Base-by-base conservation (phyloP, 1,139 yeast species). In the Suhomyces yuchorum region DNA sequence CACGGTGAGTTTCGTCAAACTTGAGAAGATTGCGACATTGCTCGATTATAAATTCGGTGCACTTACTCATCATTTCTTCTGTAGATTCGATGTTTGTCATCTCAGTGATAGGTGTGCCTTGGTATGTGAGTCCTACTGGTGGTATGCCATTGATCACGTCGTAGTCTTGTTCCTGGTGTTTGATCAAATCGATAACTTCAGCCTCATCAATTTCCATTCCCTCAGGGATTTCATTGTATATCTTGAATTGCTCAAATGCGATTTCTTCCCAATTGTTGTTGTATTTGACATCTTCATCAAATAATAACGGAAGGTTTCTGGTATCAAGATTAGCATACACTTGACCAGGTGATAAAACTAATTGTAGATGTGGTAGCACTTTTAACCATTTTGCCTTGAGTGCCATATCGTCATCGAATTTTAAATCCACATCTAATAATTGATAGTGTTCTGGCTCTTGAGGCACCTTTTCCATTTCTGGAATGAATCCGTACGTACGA, bases 401-500 rank as follows among this genome's bases (percentile, higher is more conserved):
- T 8, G 46, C 40, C 15, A 15, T 19, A 8, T 46, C 44, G 8
- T 42, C 18, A 3, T 44, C 43, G 12, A 46, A 39, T 7, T 50
- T 43, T 11, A 57, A 24, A n/a, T 40, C 22, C 26, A 49, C 33
- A 20, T 54, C 56, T 7, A 52, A 41, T 3, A 55, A 42, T 32
- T 52, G 55, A 33, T 38, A 33, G 12, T 51, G 51, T 2, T 30
- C 35, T 17, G 43, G 33, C n/a, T 41, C 43, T 11, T 37, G 34
- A 3, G 34, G 14, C 8, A 40, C 43, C 11, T 18, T 14, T 9
- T 34, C 46, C 26, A 45, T 23, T 3, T 15, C 15, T 2, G 86
- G 86, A 7, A 81, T 63, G 56, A 85, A 85, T 1, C 90, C 90
- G 59, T 85, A 84, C 1, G 77, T 74, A 20, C 68, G 58, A n/a